These are phyloP conservation scores for Encephalitozoon cuniculi DNA, from an alignment of 371 early-diverging fungal genomes.

Conservation along the genomic window DNA sequence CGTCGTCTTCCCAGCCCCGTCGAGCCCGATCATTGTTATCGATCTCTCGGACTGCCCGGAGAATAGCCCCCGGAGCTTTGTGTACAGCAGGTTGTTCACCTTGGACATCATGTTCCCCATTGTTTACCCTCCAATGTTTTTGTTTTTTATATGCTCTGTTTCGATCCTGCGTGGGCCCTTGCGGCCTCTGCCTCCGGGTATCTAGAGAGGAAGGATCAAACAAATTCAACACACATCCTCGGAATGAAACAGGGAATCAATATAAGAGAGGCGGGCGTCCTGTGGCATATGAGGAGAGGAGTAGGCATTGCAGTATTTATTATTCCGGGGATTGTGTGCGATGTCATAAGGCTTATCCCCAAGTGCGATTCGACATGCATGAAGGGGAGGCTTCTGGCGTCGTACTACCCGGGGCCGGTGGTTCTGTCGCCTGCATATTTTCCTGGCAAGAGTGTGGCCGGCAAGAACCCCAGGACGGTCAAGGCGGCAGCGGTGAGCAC, in stretches of 20 bases:
- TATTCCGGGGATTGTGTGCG: background rate
- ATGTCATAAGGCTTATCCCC: background rate
- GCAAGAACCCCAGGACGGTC: background rate
- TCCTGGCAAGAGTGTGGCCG: background rate
- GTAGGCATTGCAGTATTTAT: background rate
- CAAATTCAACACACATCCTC: constrained; percentile 5
- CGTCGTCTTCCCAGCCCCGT: constrained; percentile 69
- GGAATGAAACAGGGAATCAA: constrained; percentile 4
- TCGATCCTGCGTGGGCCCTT: background rate
- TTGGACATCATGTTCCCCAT: constrained; percentile 24
- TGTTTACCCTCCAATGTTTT: constrained; percentile 3
- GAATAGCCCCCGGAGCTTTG: constrained; percentile 19
- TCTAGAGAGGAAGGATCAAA: background rate
- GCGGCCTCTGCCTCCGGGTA: background rate
- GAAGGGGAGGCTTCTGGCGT: background rate
- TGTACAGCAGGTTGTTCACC: constrained; percentile 7
- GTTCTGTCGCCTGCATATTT: background rate
- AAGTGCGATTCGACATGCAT: background rate
- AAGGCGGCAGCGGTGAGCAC: background rate
- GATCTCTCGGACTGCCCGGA: constrained; percentile 25
- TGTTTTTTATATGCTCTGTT: constrained; percentile 10
- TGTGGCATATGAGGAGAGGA: background rate
- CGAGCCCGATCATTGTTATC: constrained; percentile 66
- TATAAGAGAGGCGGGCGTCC: background rate
- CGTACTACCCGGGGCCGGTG: background rate